Evolutionary conservation across 345 rosid species (phyloP).

Genomic region (Syzygium aqueum): DNA sequence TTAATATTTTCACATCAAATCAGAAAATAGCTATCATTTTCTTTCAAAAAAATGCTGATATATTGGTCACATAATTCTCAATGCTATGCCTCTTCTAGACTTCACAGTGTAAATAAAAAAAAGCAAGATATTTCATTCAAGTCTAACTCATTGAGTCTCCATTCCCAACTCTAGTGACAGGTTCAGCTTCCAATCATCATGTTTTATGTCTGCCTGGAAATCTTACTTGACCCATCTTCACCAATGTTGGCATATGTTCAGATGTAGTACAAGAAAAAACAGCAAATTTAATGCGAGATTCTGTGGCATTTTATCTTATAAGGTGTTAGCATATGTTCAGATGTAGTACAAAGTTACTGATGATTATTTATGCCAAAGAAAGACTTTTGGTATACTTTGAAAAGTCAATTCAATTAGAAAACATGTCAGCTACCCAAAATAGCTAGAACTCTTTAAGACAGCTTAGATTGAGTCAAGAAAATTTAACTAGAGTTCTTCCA

Average conservation of each 20-base stretch:
- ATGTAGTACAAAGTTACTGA: not conserved
- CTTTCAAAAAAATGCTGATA: not conserved
- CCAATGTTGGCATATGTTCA: not conserved
- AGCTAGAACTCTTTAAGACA: not conserved
- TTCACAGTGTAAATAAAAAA: not conserved
- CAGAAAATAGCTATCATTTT: not conserved
- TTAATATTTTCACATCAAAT: not conserved
- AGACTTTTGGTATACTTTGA: not conserved
- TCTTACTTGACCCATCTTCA: not conserved
- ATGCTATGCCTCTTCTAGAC: not conserved
- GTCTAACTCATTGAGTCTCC: not conserved
- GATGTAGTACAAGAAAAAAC: not conserved
- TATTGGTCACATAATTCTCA: not conserved
- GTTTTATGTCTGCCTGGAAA: not conserved
- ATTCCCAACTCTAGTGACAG: not conserved
- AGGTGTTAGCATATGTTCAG: not conserved
- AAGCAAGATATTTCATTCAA: not conserved
- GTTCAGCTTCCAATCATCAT: not conserved
- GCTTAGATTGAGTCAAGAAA: not conserved
- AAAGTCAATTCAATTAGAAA: not conserved
- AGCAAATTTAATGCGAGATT: not conserved
- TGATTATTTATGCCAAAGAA: not conserved
- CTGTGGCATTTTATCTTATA: not conserved
- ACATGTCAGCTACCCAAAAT: not conserved
- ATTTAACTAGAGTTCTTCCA: not conserved